phyloP scores from a whole-genome alignment of 2,329 filamentous ascomycete species.

The Dothideomycetes sp. region DNA sequence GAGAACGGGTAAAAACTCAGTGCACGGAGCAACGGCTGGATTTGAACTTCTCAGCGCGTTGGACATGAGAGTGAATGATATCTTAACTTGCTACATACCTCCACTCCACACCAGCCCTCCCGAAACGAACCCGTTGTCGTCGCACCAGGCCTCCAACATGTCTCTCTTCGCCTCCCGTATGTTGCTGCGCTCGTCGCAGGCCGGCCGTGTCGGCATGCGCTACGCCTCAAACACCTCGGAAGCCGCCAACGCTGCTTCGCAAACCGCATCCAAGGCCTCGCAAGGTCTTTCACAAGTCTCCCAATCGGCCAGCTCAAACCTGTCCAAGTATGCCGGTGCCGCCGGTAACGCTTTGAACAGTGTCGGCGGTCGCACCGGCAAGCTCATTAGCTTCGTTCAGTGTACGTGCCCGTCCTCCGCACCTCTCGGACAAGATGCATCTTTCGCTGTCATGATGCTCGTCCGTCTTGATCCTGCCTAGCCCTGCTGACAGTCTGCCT shows the following conservation, averaged over 20 bases:
- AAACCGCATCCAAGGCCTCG: constrained; percentile 44
- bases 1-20: too few relatives aligned
- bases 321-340: constrained; percentile 62
- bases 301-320: constrained; percentile 67
- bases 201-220: constrained; percentile 35
- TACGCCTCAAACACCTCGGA: constrained; percentile 42
- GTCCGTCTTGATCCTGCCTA: not conserved
- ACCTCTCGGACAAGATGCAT: not conserved
- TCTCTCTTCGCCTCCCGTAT: constrained; percentile 39
- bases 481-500: not conserved
- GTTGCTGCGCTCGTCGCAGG: constrained; percentile 36
- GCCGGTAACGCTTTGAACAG: constrained; percentile 58
- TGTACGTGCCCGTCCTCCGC: constrained; percentile 50
- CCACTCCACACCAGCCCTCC: too few relatives aligned
- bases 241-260: constrained; percentile 33
- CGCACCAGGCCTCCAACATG: constrained; percentile 28
- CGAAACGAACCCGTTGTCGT: constrained; percentile 5
- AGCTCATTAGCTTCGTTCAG: constrained; percentile 70
- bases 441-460: too few relatives aligned
- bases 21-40: too few relatives aligned
- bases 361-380: constrained; percentile 76
- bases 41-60: too few relatives aligned
- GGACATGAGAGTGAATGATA: too few relatives aligned
- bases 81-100: too few relatives aligned
- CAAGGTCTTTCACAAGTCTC: constrained; percentile 76